Conservation (phyloP, 768 basidiomycete genomes). For the Lentinula edodes region DNA sequence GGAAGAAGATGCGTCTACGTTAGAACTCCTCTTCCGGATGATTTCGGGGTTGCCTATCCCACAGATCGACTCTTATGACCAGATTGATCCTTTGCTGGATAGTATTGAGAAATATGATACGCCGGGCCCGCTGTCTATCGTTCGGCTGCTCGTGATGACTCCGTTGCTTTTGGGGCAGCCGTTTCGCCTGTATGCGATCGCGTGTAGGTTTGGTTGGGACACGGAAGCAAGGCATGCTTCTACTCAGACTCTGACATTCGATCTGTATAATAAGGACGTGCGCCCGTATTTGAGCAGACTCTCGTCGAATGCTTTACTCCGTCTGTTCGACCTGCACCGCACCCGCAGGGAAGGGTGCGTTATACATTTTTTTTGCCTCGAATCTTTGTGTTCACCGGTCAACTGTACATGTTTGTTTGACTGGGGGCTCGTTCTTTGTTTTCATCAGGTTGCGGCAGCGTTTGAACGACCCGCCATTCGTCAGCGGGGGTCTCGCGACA, state of each 20-base stretch:
- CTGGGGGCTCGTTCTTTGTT: neutral
- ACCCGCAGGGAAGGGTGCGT: slow-evolving; percentile 37
- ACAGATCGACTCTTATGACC: slow-evolving; percentile 42
- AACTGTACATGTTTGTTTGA: no score
- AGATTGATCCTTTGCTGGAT: slow-evolving; percentile 51
- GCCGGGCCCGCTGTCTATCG: slow-evolving; percentile 55
- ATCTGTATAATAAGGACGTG: slow-evolving; percentile 42
- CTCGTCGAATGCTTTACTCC: slow-evolving; percentile 44
- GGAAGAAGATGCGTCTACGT: slow-evolving; percentile 49
- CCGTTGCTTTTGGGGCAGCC: slow-evolving; percentile 45
- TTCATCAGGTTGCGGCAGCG: slow-evolving; percentile 32
- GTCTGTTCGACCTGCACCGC: slow-evolving; percentile 51
- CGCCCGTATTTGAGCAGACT: slow-evolving; percentile 42
- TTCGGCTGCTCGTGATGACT: slow-evolving; percentile 52
- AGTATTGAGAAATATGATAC: slow-evolving; percentile 70
- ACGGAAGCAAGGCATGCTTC: slow-evolving; percentile 52
- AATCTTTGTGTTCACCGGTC: no score
- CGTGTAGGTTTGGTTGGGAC: slow-evolving; percentile 56
- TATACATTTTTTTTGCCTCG: no score
- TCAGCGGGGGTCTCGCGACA: slow-evolving; percentile 35
- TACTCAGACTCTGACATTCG: slow-evolving; percentile 44
- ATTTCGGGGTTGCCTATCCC: slow-evolving; percentile 53
- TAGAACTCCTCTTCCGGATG: slow-evolving; percentile 57
- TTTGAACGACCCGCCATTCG: slow-evolving; percentile 55
- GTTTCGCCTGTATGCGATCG: slow-evolving; percentile 47